Percentiles rank a stretch among this genome's conserved stretches.
Conservation (phyloP, 352 stramenopile species). For the Blastocystis hominis region DNA sequence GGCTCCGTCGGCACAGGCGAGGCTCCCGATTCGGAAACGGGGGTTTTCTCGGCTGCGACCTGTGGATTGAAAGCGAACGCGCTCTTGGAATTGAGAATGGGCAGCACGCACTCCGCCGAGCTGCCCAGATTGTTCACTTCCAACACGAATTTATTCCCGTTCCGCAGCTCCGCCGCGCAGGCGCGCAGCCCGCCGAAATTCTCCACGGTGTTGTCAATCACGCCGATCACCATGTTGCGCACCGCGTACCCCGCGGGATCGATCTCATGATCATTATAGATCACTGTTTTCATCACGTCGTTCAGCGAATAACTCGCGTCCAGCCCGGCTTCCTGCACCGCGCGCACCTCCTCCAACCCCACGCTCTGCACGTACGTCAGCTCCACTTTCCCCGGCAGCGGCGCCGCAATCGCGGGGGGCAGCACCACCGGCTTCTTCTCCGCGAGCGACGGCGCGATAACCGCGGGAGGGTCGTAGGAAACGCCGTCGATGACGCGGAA, state of each 20-base stretch:
- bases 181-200: not conserved
- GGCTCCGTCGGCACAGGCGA: too few relatives aligned
- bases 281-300: conserved; percentile 51
- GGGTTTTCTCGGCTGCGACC: not conserved
- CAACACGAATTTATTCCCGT: not conserved
- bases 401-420: conserved; percentile 26
- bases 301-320: conserved; percentile 34
- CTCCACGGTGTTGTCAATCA: conserved; percentile 4
- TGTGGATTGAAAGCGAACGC: conserved; percentile 1
- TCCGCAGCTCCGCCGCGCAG: not conserved
- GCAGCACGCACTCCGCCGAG: not conserved
- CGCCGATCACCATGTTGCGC: conserved; percentile 8
- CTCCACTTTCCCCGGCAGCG: not conserved
- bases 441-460: not conserved
- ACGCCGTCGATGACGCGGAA: conserved; percentile 3
- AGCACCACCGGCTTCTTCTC: not conserved
- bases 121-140: not conserved
- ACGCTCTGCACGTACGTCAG: conserved; percentile 6
- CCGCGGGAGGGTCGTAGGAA: not conserved
- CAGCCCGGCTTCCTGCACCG: not conserved
- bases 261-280: conserved; percentile 29
- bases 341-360: not conserved
- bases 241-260: conserved; percentile 34
- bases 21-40: too few relatives aligned
- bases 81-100: not conserved